A percentile compares a stretch with the other conserved stretches of the same genome.
These are phyloP conservation scores for Madurella fahalii DNA, from an alignment of 2,329 filamentous ascomycete genomes.

Conservation along the genomic window DNA sequence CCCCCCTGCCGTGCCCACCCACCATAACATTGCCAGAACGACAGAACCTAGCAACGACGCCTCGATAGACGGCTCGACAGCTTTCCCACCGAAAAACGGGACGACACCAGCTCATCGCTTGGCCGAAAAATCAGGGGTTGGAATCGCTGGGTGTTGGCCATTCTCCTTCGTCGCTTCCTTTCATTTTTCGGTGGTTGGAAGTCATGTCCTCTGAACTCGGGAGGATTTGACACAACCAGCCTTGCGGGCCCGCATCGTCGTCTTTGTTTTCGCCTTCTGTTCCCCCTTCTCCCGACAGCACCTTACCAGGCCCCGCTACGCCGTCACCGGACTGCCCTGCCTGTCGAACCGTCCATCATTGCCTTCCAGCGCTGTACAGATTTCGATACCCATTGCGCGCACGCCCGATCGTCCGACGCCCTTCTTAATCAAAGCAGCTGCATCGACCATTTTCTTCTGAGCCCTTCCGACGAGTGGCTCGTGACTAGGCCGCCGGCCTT, in stretches of 20 bases:
- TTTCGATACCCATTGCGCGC: constrained; percentile 12
- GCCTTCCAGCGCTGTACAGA: not conserved
- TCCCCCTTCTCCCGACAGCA: not conserved
- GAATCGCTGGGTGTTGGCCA: constrained; percentile 6
- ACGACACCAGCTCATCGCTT: constrained; percentile 6
- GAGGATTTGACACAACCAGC: constrained; percentile 18
- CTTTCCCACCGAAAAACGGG: constrained; percentile 8
- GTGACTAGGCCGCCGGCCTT: not conserved
- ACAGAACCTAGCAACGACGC: constrained; percentile 15
- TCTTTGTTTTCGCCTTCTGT: constrained; percentile 18
- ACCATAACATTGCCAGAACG: constrained; percentile 43
- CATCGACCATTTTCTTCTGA: constrained; percentile 22
- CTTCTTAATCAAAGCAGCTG: constrained; percentile 23
- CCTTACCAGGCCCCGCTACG: not conserved
- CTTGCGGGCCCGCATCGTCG: constrained; percentile 18
- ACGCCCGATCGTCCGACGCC: constrained; percentile 8
- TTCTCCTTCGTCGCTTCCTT: constrained; percentile 11
- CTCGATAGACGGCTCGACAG: constrained; percentile 18
- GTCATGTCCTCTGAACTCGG: constrained; percentile 8
- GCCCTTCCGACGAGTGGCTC: constrained; percentile 1
- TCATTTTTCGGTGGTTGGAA: constrained; percentile 10
- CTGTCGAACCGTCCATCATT: constrained; percentile 1
- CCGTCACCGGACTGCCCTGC: constrained; percentile 3
- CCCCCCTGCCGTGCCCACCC: constrained; percentile 31
- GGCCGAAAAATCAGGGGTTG: constrained; percentile 12